These are phyloP conservation scores for Colletotrichum camelliae DNA, from an alignment of 2,329 filamentous ascomycete genomes.

Conservation along the genomic window DNA sequence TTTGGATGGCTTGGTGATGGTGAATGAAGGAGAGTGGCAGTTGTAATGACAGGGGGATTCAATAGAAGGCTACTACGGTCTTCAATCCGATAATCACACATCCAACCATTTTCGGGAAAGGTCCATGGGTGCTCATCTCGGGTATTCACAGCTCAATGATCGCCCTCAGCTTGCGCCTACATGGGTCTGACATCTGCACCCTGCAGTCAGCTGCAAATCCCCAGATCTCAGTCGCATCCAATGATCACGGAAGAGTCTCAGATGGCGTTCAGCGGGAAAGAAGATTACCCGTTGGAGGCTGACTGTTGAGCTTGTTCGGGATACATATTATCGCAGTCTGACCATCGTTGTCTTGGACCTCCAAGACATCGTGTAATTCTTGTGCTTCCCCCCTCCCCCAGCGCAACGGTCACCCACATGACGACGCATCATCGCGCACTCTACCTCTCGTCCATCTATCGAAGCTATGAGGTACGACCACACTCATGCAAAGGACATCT, in stretches of 20 bases:
- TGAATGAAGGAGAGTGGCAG: not conserved
- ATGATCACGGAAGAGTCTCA: not conserved
- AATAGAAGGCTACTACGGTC: not conserved
- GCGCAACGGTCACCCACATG: not conserved
- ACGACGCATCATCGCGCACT: not conserved
- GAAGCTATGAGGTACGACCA: not conserved
- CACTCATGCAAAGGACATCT: not conserved
- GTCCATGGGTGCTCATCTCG: not conserved
- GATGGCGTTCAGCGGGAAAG: not conserved
- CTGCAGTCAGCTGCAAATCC: not conserved
- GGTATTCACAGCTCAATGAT: not conserved
- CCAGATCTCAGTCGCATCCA: not conserved
- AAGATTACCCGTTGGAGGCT: not conserved
- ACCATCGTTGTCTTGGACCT: not conserved
- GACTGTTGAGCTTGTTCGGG: not conserved
- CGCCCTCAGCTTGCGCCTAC: not conserved
- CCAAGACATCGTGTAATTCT: not conserved
- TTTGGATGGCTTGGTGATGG: not conserved
- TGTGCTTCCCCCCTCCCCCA: not conserved
- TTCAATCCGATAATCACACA: not conserved
- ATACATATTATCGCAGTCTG: not conserved
- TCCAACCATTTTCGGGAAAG: not conserved
- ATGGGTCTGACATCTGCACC: not conserved
- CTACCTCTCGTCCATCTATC: not conserved
- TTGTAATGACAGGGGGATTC: not conserved